Percentiles rank a stretch among this genome's conserved stretches.
phyloP scores from a whole-genome alignment of 2,329 filamentous ascomycete species.

The Beauveria asiatica region DNA sequence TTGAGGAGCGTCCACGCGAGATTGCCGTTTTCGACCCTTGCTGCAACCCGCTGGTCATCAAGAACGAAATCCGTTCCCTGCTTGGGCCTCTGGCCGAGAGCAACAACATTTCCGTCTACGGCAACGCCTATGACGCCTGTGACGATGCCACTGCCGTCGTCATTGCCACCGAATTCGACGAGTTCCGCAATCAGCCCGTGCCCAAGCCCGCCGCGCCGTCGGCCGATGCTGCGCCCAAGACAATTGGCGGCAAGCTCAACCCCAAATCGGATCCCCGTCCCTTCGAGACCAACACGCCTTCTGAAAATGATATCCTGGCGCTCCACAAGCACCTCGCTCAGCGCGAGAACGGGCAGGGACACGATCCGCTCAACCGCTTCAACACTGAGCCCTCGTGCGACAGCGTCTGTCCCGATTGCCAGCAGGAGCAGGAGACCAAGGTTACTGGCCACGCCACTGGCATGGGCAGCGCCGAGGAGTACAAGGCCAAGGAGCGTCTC shows the following conservation, averaged over 20 bases:
- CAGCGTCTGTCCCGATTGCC: constrained; percentile 42
- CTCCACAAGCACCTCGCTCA: constrained; percentile 39
- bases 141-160: constrained; percentile 39
- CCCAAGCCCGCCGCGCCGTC: constrained; percentile 19
- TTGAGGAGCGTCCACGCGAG: constrained; percentile 55
- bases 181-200: constrained; percentile 39
- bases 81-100: constrained; percentile 31
- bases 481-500: constrained; percentile 37
- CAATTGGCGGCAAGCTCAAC: constrained; percentile 27
- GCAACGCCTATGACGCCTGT: constrained; percentile 42
- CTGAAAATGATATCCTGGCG: constrained; percentile 37
- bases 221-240: constrained; percentile 12
- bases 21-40: constrained; percentile 63
- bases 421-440: constrained; percentile 30
- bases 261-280: constrained; percentile 38
- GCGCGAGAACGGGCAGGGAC: constrained; percentile 20
- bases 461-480: constrained; percentile 35
- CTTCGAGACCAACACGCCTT: constrained; percentile 28
- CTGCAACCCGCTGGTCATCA: constrained; percentile 43
- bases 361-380: constrained; percentile 39
- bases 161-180: constrained; percentile 49
- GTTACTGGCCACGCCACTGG: constrained; percentile 31
- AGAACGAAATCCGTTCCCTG: constrained; percentile 40
- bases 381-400: constrained; percentile 36
- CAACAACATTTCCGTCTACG: constrained; percentile 37